These are phyloP conservation scores for Populus hybrid DNA, from an alignment of 441 rosid species.

Conservation along the genomic window DNA sequence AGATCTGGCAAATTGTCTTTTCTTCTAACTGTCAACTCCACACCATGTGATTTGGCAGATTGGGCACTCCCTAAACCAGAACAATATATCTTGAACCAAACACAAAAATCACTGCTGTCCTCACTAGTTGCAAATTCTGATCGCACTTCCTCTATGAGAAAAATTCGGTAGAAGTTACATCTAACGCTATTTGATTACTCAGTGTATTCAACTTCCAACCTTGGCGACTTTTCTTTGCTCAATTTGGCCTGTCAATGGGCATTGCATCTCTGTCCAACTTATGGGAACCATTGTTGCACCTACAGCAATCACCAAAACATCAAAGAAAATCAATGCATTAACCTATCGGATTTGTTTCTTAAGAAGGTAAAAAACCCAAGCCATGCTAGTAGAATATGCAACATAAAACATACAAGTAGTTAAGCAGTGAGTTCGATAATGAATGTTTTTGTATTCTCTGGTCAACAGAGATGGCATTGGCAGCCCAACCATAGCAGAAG, in stretches of 20 bases:
- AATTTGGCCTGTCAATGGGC: conserved; percentile 78
- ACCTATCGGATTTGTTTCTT: neutral
- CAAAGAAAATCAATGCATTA: conserved; percentile 2
- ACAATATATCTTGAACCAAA: neutral
- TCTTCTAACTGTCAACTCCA: neutral
- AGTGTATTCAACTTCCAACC: conserved; percentile 38
- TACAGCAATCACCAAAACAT: conserved; percentile 24
- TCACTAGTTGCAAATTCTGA: neutral
- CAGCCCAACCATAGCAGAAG: neutral
- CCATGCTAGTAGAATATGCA: neutral
- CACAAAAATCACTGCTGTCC: neutral
- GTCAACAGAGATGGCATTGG: neutral
- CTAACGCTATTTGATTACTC: neutral
- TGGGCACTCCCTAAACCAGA: neutral
- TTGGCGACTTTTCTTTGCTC: conserved; percentile 91
- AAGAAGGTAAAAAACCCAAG: neutral
- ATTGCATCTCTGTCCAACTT: conserved; percentile 97
- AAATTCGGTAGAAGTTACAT: neutral
- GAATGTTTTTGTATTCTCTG: neutral
- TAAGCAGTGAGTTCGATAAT: neutral
- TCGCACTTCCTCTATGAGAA: neutral
- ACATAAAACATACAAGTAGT: neutral
- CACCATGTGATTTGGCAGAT: neutral
- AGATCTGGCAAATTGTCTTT: neutral
- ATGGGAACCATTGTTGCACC: conserved; percentile 88